phyloP scores from a whole-genome alignment of 2,329 filamentous ascomycete genomes.

The Pyrenophora tritici-repentis region DNA sequence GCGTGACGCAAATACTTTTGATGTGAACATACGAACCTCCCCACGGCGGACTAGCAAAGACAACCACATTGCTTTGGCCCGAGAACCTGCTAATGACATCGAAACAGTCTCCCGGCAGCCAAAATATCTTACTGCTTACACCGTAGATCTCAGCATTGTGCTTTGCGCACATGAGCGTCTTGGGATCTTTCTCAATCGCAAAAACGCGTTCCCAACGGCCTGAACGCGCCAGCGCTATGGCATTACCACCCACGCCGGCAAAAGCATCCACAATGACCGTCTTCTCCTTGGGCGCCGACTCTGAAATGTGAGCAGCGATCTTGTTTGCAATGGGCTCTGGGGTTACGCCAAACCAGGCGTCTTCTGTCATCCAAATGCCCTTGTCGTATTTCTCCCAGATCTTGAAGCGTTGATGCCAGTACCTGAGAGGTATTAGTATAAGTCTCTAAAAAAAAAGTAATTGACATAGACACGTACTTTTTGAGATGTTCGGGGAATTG shows the following conservation, averaged over 20 bases:
- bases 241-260: slow-evolving; percentile 88
- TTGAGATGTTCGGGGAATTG: slow-evolving; percentile 83
- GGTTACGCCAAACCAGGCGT: slow-evolving; percentile 96
- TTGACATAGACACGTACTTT: slow-evolving; percentile 67
- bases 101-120: slow-evolving; percentile 88
- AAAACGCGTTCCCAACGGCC: slow-evolving; percentile 82
- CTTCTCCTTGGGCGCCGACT: slow-evolving; percentile 59
- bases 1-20: background rate
- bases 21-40: slow-evolving; percentile 59
- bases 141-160: slow-evolving; percentile 89
- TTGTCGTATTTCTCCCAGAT: slow-evolving; percentile 89
- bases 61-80: slow-evolving; percentile 58
- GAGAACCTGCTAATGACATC: slow-evolving; percentile 64
- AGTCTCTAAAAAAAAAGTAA: background rate
- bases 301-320: slow-evolving; percentile 74
- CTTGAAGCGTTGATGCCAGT: slow-evolving; percentile 85
- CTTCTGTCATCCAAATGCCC: slow-evolving; percentile 87
- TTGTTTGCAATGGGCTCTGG: slow-evolving; percentile 75
- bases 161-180: slow-evolving; percentile 85
- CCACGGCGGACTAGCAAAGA: slow-evolving; percentile 78
- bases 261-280: slow-evolving; percentile 84
- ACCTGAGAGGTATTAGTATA: slow-evolving; percentile 59
- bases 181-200: slow-evolving; percentile 82
- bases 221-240: slow-evolving; percentile 88
- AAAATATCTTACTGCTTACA: slow-evolving; percentile 77